Evolutionary conservation across 2,329 filamentous ascomycete genomes (phyloP).

Genomic region (Epichloe scottii): DNA sequence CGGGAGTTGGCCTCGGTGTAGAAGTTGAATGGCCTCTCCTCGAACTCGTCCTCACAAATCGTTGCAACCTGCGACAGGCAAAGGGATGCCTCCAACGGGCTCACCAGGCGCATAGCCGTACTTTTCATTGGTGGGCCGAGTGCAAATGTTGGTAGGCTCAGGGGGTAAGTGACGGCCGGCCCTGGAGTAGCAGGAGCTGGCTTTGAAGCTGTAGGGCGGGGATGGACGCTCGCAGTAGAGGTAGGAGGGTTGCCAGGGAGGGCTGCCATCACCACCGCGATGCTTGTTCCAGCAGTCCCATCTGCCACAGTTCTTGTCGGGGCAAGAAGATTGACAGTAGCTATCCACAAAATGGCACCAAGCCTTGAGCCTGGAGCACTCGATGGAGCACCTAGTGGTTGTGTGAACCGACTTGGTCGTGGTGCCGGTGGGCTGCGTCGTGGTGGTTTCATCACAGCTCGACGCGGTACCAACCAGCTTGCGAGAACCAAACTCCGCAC

Average conservation of each 20-base stretch:
- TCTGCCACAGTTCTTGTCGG: no score
- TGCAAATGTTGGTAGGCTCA: constrained; percentile 38
- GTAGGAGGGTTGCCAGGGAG: constrained; percentile 13
- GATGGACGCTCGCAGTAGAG: constrained; percentile 22
- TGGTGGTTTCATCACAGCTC: no score
- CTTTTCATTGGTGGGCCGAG: constrained; percentile 40
- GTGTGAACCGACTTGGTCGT: constrained; percentile 3
- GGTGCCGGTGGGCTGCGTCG: no score
- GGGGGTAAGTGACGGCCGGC: constrained; percentile 27
- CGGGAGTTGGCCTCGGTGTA: constrained; percentile 32
- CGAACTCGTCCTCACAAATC: constrained; percentile 31
- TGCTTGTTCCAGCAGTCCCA: no score
- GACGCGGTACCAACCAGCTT: no score
- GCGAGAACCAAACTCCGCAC: no score
- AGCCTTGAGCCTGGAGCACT: no score
- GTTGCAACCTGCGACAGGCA: constrained; percentile 44
- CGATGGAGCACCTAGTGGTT: no score
- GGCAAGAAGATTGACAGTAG: no score
- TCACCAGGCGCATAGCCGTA: no score
- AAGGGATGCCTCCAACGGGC: constrained; percentile 37
- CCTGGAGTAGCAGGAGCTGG: constrained; percentile 19
- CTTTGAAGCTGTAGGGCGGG: constrained; percentile 19
- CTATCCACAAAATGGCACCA: no score
- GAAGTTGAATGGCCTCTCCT: constrained; percentile 36
- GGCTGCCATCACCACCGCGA: constrained; percentile 24